Evolutionary conservation across 106 monocot species (phyloP).

Genomic region (Platanthera guangdongensis): DNA sequence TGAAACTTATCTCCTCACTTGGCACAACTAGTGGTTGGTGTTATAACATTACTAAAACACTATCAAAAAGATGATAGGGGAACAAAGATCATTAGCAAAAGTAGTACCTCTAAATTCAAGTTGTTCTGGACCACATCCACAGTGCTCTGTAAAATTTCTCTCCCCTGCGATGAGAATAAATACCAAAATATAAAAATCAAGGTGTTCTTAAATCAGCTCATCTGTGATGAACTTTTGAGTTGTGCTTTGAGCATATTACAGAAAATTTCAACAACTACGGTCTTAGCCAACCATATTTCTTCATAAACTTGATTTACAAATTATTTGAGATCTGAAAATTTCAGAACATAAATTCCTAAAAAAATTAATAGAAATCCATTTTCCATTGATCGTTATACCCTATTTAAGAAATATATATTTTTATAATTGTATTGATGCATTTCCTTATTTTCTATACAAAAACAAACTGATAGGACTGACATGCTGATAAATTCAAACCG

Average conservation of each 20-base stretch:
- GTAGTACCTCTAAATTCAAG: conserved; percentile 79
- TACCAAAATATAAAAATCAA: not conserved
- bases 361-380: too few relatives aligned
- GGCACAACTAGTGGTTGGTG: too few relatives aligned
- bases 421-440: too few relatives aligned
- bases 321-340: too few relatives aligned
- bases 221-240: not conserved
- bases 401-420: too few relatives aligned
- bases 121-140: conserved; percentile 94
- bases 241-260: not conserved
- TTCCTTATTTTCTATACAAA: too few relatives aligned
- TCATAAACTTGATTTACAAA: not conserved
- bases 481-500: too few relatives aligned
- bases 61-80: not conserved
- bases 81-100: not conserved
- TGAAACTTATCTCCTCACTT: not conserved
- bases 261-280: not conserved
- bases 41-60: not conserved
- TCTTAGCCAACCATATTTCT: not conserved
- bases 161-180: conserved; percentile 55
- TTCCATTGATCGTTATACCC: too few relatives aligned
- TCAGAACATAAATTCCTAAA: too few relatives aligned
- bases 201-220: not conserved
- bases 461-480: too few relatives aligned
- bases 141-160: conserved; percentile 93